Base-by-base conservation (phyloP, 2,329 filamentous ascomycete species). In the Gnomoniopsis smithogilvyi region DNA sequence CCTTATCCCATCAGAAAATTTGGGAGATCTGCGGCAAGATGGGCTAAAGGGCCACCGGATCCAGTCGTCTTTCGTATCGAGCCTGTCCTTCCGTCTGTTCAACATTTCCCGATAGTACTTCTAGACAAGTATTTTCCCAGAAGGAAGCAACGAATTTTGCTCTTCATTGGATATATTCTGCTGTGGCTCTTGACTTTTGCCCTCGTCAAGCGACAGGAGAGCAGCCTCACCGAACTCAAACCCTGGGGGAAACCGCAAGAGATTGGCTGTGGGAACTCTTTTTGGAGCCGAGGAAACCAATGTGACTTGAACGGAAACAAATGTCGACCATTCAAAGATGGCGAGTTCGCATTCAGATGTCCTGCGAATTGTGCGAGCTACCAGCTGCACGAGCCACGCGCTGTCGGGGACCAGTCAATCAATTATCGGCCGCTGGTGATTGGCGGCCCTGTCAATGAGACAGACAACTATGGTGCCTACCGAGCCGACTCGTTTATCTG, bases 401-500 rank as follows among this genome's bases (percentile, higher is more conserved):
- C 90, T 8, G 89, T 95, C 4, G 91, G 91, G 36, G 82, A 85
- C 63, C 80, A 87, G 65, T 83, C 88, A 64, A 75, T 90, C 53
- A 76, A 82, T 49, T 91, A 91, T 68, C 75, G 73, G 24, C 76
- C 85, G 1, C 70, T 91, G n/a, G 81, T 92, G 2, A 78, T 92
- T 26, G 89, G 89, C n/a, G 88, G 88, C 0, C 84, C 84, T 0
- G 73, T 74, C 51, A 74, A 79, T 30, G 65, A 67, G 6, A 71
- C 68, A 33, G 69, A 74, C 19, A 67, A 71, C 3, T 63, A 72
- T 34, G 81, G 88, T 0, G 78, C 90, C 22, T 98, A 98, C 71
- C 89, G 95, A 19, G 92, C 90, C 19, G 90, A 94, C 73, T 92
- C 89, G 21, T 91, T 91, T 72, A 84, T 94, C 59, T 94, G 90